Percentiles rank a stretch among this genome's conserved stretches.
These are phyloP conservation scores for Actinomucor elegans DNA, from an alignment of 371 early-diverging fungal genomes.

Conservation along the genomic window DNA sequence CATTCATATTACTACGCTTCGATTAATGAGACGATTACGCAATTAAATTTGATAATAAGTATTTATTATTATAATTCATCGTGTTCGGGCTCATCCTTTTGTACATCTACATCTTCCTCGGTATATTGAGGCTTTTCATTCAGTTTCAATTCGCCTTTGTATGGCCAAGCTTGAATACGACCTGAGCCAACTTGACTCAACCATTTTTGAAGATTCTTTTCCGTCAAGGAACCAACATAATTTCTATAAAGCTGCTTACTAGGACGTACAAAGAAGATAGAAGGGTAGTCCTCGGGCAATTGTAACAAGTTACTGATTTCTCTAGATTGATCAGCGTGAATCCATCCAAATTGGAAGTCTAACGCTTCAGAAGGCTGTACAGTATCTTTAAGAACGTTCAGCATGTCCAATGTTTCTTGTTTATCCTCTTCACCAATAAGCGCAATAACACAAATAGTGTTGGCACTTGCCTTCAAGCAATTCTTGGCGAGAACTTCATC, in stretches of 20 bases:
- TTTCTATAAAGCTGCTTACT: constrained; percentile 65
- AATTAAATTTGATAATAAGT: no score
- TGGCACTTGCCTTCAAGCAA: constrained; percentile 14
- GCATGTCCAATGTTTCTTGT: constrained; percentile 49
- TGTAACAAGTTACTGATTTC: constrained; percentile 61
- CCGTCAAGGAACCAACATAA: constrained; percentile 73
- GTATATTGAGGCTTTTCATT: constrained; percentile 3
- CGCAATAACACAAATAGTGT: constrained; percentile 56
- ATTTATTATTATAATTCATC: constrained; percentile 23
- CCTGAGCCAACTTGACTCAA: constrained; percentile 42
- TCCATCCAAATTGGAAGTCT: constrained; percentile 62
- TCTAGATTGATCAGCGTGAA: constrained; percentile 60
- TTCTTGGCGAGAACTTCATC: constrained; percentile 7
- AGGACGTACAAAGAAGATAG: constrained; percentile 65
- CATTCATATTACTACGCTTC: no score
- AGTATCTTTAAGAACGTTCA: constrained; percentile 56
- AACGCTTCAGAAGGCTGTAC: constrained; percentile 16
- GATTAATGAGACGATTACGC: no score
- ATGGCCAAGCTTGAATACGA: constrained; percentile 46
- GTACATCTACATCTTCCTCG: neutral
- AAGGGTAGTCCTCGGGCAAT: constrained; percentile 70
- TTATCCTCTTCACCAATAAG: constrained; percentile 62
- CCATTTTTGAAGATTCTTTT: constrained; percentile 57
- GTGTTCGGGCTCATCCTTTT: neutral
- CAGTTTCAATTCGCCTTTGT: constrained; percentile 26